Conservation (phyloP, 257 asterid species). For the Solanum sejunctum region DNA sequence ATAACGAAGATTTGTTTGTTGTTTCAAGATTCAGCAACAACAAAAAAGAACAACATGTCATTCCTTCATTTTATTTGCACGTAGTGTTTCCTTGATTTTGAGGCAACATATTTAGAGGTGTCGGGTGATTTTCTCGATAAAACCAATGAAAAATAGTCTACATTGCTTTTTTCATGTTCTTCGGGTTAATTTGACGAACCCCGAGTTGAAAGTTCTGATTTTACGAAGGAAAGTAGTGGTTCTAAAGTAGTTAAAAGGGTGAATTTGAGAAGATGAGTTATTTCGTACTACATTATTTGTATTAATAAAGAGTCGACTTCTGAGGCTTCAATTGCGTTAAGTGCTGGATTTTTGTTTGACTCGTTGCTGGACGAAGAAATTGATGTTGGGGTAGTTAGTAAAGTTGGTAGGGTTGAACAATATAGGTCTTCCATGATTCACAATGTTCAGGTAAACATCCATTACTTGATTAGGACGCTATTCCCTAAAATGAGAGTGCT, state of each 20-base stretch:
- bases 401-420: slow-evolving; percentile 80
- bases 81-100: no score
- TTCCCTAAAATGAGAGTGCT: no score
- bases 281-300: slow-evolving; percentile 71
- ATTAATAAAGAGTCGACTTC: slow-evolving; percentile 59
- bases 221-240: neutral
- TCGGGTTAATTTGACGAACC: neutral
- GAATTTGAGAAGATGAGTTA: slow-evolving; percentile 1
- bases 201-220: slow-evolving; percentile 4
- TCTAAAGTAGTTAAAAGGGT: neutral
- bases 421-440: slow-evolving; percentile 26
- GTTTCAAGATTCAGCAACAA: no score
- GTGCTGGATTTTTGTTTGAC: slow-evolving; percentile 65
- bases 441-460: no score
- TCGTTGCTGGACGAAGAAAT: slow-evolving; percentile 72
- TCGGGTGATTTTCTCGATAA: neutral
- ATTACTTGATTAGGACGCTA: no score
- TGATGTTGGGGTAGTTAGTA: slow-evolving; percentile 63
- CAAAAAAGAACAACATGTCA: no score
- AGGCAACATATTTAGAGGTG: no score
- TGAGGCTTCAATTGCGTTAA: slow-evolving; percentile 68
- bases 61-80: no score
- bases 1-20: no score
- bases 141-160: neutral
- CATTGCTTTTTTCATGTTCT: no score